Percentiles rank a stretch among this genome's conserved stretches.
Conservation (phyloP, 257 asterid species). For the Agastache rugosa region DNA sequence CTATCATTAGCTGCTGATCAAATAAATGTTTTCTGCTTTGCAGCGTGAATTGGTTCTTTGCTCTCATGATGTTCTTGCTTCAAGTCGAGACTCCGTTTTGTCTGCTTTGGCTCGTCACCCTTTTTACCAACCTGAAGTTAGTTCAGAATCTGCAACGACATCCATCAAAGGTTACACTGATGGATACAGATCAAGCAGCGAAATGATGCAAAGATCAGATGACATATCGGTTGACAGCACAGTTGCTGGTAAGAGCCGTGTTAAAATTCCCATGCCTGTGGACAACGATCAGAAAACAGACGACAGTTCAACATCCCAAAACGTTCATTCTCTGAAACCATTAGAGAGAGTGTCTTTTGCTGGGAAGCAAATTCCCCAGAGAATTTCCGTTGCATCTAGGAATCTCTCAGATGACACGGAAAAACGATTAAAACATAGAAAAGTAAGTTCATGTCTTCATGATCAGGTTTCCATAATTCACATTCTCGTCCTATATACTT, state of each 20-base stretch:
- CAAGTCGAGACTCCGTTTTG: slow-evolving; percentile 75
- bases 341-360: slow-evolving; percentile 59
- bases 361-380: slow-evolving; percentile 81
- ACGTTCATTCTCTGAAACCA: slow-evolving; percentile 50
- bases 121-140: slow-evolving; percentile 76
- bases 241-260: slow-evolving; percentile 74
- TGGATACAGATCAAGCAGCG: slow-evolving; percentile 77
- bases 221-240: slow-evolving; percentile 87
- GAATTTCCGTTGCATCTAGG: slow-evolving; percentile 50
- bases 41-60: slow-evolving; percentile 97
- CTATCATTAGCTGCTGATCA: not conserved
- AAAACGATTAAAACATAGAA: slow-evolving; percentile 53
- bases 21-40: slow-evolving; percentile 34
- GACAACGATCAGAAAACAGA: slow-evolving; percentile 83
- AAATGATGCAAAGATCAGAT: slow-evolving; percentile 79
- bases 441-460: slow-evolving; percentile 50
- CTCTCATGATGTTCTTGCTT: slow-evolving; percentile 84
- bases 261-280: slow-evolving; percentile 55
- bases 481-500: not conserved
- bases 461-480: not conserved
- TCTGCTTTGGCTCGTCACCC: slow-evolving; percentile 81
- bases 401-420: slow-evolving; percentile 62
- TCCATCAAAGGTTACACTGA: slow-evolving; percentile 77
- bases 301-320: slow-evolving; percentile 77
- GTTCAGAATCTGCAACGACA: slow-evolving; percentile 97